phyloP scores from a whole-genome alignment of 1,284 basidiomycete species.

The Takashimella koratensis region DNA sequence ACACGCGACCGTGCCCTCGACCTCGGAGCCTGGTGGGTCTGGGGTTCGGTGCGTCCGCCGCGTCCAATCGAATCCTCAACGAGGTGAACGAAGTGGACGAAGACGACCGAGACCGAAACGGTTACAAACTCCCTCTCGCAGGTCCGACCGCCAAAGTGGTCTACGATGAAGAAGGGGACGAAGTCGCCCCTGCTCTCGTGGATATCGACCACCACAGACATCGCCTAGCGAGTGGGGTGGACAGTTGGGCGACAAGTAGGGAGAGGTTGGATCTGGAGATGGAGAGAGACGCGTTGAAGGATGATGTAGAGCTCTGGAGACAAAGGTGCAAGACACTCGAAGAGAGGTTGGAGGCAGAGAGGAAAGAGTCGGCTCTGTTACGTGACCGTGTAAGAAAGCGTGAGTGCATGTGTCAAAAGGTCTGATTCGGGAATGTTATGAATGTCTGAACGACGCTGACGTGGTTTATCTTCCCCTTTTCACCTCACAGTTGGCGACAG shows the following conservation, averaged over 20 bases:
- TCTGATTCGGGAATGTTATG: neutral
- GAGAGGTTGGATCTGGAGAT: slow-evolving; percentile 37
- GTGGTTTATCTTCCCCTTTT: too few species aligned
- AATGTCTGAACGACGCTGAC: neutral
- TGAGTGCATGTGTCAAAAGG: too few species aligned
- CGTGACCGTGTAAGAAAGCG: slow-evolving; percentile 41
- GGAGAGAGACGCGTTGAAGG: slow-evolving; percentile 40
- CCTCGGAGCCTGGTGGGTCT: slow-evolving; percentile 30
- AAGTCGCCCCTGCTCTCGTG: neutral
- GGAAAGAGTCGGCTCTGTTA: slow-evolving; percentile 26
- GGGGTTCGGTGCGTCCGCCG: slow-evolving; percentile 16
- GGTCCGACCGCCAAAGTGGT: neutral
- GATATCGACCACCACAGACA: neutral
- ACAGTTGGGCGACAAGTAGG: slow-evolving; percentile 8
- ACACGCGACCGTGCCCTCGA: slow-evolving; percentile 36
- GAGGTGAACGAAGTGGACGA: slow-evolving; percentile 40
- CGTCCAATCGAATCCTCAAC: slow-evolving; percentile 28
- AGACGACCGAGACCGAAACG: too few species aligned
- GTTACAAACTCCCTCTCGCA: neutral
- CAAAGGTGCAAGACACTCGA: slow-evolving; percentile 32
- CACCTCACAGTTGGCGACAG: slow-evolving; percentile 31
- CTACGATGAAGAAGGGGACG: neutral
- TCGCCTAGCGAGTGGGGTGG: neutral
- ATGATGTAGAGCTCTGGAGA: slow-evolving; percentile 43
- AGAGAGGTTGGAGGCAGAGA: slow-evolving; percentile 36